Base-by-base conservation (phyloP, 148 eudicot genomes). In the Nepenthes mirabilis region DNA sequence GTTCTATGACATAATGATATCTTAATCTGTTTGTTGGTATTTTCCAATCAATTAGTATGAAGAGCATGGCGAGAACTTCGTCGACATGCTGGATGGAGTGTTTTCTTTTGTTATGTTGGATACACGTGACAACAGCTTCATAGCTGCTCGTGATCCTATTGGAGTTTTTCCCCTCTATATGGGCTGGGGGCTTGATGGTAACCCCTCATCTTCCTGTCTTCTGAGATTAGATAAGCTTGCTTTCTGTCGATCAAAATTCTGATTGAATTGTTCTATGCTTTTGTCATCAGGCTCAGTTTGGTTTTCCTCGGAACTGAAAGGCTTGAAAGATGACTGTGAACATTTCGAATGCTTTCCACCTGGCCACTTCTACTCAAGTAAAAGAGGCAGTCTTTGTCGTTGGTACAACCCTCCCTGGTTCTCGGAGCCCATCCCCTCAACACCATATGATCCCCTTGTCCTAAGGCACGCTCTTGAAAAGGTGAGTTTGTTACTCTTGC, bases 171-270 rank as follows among this genome's bases (percentile, higher is more conserved):
- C 96, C 67, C 90, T 91, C 36, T 91, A 91, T 49, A 78, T 91
- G 36, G 97, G 96, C 34, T 91, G 96, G 97, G 97, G 96, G 48
- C 86, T 85, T 45, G 98, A 91, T 67, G 96, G 98, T 91, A 74
- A 65, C 0, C 56, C 33, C 33, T 9, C 3, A 5, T 2, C 35
- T 37, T 55, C 11, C 5, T 32, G 1, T n/a, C 35, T 33, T 54
- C 35, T 54, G 7, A 14, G 35, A 5, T 14, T 54, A 33, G 6
- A 54, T 55, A 36, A 8, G 36, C 3, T 32, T 32, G 35, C 6
- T 32, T 1, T 32, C 58, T 55, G 11, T 55, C 8, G 1, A 1
- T 55, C 1, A 55, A 8, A 0, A 6, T 34, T 32, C 36, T 55
- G 13, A 2, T 50, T 7, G 45, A 12, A 23, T 23, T 7, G 6